These are phyloP conservation scores for Fraxinus quadrangulata DNA, from an alignment of 257 asterid species.

Conservation along the genomic window DNA sequence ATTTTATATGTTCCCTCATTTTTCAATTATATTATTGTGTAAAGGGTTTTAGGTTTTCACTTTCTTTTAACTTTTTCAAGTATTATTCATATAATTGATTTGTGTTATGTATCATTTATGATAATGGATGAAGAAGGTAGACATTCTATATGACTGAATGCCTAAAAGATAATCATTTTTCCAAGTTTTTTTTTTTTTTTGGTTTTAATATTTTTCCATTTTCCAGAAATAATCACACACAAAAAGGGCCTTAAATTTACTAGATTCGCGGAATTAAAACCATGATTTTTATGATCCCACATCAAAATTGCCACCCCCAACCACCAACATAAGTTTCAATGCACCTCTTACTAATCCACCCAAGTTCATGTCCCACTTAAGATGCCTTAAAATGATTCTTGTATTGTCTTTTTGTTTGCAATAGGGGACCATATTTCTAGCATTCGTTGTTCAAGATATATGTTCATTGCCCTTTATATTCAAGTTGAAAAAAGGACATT, in stretches of 20 bases:
- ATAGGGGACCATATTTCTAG: constrained; percentile 11
- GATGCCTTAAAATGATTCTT: constrained; percentile 19
- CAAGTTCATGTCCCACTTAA: constrained; percentile 14
- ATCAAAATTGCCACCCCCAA: not conserved
- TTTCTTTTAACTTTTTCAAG: not conserved
- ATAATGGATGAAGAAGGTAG: no score
- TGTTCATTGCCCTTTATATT: not conserved
- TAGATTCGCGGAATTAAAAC: not conserved
- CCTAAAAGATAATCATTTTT: not conserved
- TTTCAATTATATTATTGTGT: not conserved
- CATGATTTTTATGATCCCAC: not conserved
- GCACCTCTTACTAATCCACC: constrained; percentile 24
- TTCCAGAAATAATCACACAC: not conserved
- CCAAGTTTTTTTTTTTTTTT: no score
- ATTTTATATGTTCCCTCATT: not conserved
- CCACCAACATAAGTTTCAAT: constrained; percentile 10
- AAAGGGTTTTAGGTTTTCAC: not conserved
- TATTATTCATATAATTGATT: not conserved
- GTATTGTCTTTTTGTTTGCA: constrained; percentile 24
- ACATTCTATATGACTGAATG: not conserved
- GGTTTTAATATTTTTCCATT: not conserved
- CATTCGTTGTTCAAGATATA: not conserved
- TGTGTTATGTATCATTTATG: no score
- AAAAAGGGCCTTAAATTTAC: not conserved
- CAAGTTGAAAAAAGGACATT: not conserved